A percentile compares a stretch with the other conserved stretches of the same genome.
phyloP scores from a whole-genome alignment of 192 early-diverging fungal species.

The Gryganskiella cystojenkinii region DNA sequence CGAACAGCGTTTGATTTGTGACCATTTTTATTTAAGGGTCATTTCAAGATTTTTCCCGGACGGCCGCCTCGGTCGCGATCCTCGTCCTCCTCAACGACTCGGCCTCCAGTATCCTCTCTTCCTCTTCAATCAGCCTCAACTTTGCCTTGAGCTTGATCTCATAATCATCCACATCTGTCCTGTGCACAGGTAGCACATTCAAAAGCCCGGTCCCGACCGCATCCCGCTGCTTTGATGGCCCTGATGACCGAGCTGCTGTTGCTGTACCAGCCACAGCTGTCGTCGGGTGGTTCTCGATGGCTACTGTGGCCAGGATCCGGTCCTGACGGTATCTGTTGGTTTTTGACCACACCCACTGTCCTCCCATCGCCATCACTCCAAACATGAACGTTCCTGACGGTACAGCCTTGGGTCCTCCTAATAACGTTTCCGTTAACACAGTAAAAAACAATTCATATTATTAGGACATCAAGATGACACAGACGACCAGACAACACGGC shows the following conservation, averaged over 20 bases:
- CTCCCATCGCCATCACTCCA: conserved; percentile 57
- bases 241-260: background rate
- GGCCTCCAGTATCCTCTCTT: conserved; percentile 50
- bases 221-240: conserved; percentile 2
- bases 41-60: conserved; percentile 12
- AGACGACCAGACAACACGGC: background rate
- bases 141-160: conserved; percentile 60
- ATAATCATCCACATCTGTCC: conserved; percentile 71
- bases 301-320: conserved; percentile 57
- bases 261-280: background rate
- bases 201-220: conserved; percentile 42
- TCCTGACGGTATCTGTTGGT: conserved; percentile 63
- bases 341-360: conserved; percentile 57
- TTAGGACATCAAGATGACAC: too few species aligned
- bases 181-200: conserved; percentile 66
- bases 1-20: too few species aligned
- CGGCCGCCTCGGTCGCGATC: background rate
- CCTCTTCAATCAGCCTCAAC: conserved; percentile 54
- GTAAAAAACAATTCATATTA: too few species aligned
- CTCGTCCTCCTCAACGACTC: conserved; percentile 36
- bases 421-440: too few species aligned
- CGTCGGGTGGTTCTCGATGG: background rate
- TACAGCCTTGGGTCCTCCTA: conserved; percentile 63
- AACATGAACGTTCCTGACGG: conserved; percentile 68
- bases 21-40: too few species aligned